Base-by-base conservation (phyloP, 2,329 filamentous ascomycete species). In the Teratosphaeria zuluensis region DNA sequence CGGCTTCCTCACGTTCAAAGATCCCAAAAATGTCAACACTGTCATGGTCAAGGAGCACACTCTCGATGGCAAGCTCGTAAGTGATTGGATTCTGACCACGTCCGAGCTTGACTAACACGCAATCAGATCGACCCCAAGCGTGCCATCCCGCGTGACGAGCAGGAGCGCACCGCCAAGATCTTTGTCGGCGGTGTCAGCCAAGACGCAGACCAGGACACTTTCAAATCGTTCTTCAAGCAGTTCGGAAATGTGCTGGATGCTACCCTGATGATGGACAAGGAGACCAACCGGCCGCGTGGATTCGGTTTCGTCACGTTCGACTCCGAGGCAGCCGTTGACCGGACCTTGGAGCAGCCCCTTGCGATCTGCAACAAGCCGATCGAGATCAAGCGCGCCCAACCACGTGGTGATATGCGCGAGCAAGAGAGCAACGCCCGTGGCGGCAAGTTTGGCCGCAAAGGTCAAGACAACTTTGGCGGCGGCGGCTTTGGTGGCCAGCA, bases 21-120 rank as follows among this genome's bases (percentile, higher is more conserved):
- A 99, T 70, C 88, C 94, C 54, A 96, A 96, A 78, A 96, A 90
- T 3, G 94, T 99, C 65, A 99, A 99, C 73, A 95, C 91, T 65
- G 94, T 99, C 64, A 99, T 99, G 94, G 94, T 99, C 63, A 99
- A 99, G 77, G 94, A 99, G 73, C 94, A 99, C 74, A 95, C 92
- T 68, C 82, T 99, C 24, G 94, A 99, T 72, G 94, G 94, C 62
- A 99, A 99, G 76, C 96, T 99, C 74, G 94, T 97, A 82, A 79
- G 89, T 54, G 12, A 53, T 56, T 16, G 19, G 55, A 53, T 32
- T 48, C 31, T 21, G 11, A 57, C 55, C 52, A 24, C 5, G 14
- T 11, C 6, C 1, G 9, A 8, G 8, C 31, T 21, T 16, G 12
- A 55, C 70, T 74, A 58, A 74, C 62, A 59, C 16, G 59, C 58